phyloP scores from a whole-genome alignment of 192 early-diverging fungal genomes.

The Chytriomyces confervae region DNA sequence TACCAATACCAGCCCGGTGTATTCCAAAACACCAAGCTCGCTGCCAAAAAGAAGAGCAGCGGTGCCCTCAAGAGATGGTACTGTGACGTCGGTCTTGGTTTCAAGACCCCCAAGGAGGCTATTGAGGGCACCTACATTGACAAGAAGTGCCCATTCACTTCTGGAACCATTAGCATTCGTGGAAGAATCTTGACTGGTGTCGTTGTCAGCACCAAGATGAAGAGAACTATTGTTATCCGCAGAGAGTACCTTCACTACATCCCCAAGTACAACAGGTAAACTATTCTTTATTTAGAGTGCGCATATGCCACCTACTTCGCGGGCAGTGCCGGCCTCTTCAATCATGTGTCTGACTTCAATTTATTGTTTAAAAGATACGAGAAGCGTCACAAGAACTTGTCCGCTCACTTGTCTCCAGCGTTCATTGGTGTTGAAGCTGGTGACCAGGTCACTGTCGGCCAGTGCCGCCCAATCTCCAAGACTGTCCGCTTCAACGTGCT shows the following conservation, averaged over 20 bases:
- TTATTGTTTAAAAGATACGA: slow-evolving; percentile 69
- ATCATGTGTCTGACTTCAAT: background rate
- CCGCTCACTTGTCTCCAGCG: slow-evolving; percentile 91
- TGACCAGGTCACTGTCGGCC: slow-evolving; percentile 95
- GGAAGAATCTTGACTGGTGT: slow-evolving; percentile 95
- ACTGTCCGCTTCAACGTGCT: slow-evolving; percentile 99
- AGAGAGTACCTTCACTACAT: slow-evolving; percentile 99
- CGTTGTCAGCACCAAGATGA: slow-evolving; percentile 96
- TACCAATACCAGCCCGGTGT: slow-evolving; percentile 96
- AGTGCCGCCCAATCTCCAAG: slow-evolving; percentile 99
- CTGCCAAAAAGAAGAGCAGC: slow-evolving; percentile 70
- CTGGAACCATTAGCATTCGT: slow-evolving; percentile 91
- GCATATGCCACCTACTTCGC: background rate
- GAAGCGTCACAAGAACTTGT: slow-evolving; percentile 99
- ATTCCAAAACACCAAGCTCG: slow-evolving; percentile 87
- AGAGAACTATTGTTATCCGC: slow-evolving; percentile 96
- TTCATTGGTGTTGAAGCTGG: slow-evolving; percentile 90
- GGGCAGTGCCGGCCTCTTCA: no score
- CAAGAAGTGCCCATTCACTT: slow-evolving; percentile 99
- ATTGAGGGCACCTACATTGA: slow-evolving; percentile 98
- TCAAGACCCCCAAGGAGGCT: slow-evolving; percentile 98
- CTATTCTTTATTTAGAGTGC: background rate
- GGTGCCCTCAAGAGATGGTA: background rate
- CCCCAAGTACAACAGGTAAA: slow-evolving; percentile 94
- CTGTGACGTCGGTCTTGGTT: slow-evolving; percentile 98